Conservation (phyloP, 2,329 filamentous ascomycete genomes). For the Blastomyces emzantsi region DNA sequence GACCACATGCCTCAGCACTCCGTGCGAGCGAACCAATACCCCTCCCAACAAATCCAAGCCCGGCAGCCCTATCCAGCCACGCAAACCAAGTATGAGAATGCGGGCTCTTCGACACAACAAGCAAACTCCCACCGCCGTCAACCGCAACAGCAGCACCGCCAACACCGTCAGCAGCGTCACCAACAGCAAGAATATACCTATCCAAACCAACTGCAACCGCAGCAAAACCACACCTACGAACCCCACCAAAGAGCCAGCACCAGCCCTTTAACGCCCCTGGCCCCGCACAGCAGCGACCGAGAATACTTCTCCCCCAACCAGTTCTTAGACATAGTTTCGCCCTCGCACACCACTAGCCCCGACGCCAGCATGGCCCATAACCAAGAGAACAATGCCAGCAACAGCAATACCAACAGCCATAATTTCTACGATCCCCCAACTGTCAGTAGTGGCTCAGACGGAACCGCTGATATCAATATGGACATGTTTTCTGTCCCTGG, state of each 20-base stretch:
- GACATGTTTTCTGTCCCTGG: constrained; percentile 22
- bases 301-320: constrained; percentile 39
- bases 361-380: neutral
- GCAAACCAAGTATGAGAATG: neutral
- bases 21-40: neutral
- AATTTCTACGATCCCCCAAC: neutral
- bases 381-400: neutral
- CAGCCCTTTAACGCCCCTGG: constrained; percentile 4
- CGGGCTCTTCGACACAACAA: neutral
- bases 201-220: constrained; percentile 1
- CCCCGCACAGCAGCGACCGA: neutral
- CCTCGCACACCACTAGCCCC: neutral
- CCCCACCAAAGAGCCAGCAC: constrained; percentile 17
- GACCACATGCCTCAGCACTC: neutral
- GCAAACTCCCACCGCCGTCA: neutral
- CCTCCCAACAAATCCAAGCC: neutral
- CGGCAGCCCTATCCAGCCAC: neutral
- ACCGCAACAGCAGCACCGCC: neutral
- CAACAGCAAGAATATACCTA: constrained; percentile 2
- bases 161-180: neutral
- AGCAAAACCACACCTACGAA: constrained; percentile 14
- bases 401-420: neutral
- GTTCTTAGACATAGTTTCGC: constrained; percentile 44
- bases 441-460: constrained; percentile 20
- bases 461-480: constrained; percentile 24